Evolutionary conservation across 1,139 yeast genomes (phyloP).

Genomic region (Taphrina communis): DNA sequence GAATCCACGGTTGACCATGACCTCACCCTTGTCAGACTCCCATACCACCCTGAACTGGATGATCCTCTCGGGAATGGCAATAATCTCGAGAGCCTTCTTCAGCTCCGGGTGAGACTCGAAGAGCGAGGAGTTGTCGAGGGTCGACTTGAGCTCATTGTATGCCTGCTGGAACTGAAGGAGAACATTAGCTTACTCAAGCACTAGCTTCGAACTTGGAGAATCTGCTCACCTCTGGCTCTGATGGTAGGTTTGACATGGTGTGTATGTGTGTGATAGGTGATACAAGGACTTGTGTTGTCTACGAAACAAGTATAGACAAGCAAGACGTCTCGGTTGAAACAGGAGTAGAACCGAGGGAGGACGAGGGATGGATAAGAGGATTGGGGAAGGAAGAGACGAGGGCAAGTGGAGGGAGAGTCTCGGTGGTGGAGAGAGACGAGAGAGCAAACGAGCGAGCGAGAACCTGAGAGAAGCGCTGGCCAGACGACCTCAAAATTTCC

Average conservation of each 20-base stretch:
- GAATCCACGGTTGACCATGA: conserved; percentile 95
- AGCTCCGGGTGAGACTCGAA: conserved; percentile 89
- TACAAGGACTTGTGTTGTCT: background rate
- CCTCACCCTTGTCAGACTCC: conserved; percentile 93
- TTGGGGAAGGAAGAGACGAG: background rate
- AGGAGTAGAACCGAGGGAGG: background rate
- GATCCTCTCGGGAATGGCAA: conserved; percentile 92
- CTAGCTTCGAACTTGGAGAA: background rate
- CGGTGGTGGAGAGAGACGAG: background rate
- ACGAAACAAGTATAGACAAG: too few species aligned
- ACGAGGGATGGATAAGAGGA: background rate
- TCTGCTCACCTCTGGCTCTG: conserved; percentile 39
- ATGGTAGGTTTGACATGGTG: conserved; percentile 38
- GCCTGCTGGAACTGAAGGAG: conserved; percentile 85
- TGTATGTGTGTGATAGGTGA: background rate
- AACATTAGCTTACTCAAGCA: background rate
- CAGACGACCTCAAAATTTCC: background rate
- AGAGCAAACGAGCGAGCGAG: background rate
- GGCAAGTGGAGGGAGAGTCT: background rate
- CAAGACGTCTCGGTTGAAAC: background rate
- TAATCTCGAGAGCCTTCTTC: conserved; percentile 85
- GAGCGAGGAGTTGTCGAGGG: conserved; percentile 88
- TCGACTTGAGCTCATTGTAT: conserved; percentile 86
- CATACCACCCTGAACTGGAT: conserved; percentile 96
- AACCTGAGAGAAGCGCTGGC: background rate